Base-by-base conservation (phyloP, 169 alveolate species). In the Ichthyophthirius multifiliis region DNA sequence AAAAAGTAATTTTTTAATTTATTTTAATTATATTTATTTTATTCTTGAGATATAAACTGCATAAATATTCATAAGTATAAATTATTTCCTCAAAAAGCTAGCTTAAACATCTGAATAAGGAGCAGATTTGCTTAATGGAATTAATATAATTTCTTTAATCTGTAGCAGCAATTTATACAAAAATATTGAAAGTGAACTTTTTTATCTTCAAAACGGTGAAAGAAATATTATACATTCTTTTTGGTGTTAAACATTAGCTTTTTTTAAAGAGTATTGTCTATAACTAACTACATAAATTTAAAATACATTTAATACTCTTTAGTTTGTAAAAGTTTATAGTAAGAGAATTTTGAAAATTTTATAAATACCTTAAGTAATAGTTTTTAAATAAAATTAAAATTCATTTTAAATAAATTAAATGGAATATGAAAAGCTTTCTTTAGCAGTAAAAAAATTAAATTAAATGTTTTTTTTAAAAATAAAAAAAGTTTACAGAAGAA, bases 161-260 rank as follows among this genome's bases (percentile, higher is more conserved):
- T 55, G 71, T 39, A 55, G 31, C 16, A 55, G 43, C 31, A 34
- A 34, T 27, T 27, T 55, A 27, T 55, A 27, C 31, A 55, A 55
- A 39, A 55, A 55, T 55, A 55, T 55, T 0, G 71, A 55, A 27
- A 55, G 31, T 55, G 71, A 55, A 55, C 71, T 39, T 10, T 55
- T 55, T 18, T 55, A 55, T 55, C 31, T 34, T 34, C 13, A 55
- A n/a, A 55, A 55, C 13, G 71, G 71, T 27, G 71, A 55, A 23
- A 55, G 71, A 55, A 55, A 55, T 55, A 34, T 55, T 23, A 27
- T 55, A 27, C 71, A 55, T 55, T 55, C 71, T 55, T 55, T 55
- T 39, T 55, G 71, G 71, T 55, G 71, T 23, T 55, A 39, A 39
- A 55, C 32, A 27, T 55, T 55, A 23, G 31, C 13, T 55, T 55